Percentiles rank a stretch among this genome's conserved stretches.
Evolutionary conservation across 1,139 yeast species (phyloP).

Genomic region (Magnusiomyces tetraspermus): DNA sequence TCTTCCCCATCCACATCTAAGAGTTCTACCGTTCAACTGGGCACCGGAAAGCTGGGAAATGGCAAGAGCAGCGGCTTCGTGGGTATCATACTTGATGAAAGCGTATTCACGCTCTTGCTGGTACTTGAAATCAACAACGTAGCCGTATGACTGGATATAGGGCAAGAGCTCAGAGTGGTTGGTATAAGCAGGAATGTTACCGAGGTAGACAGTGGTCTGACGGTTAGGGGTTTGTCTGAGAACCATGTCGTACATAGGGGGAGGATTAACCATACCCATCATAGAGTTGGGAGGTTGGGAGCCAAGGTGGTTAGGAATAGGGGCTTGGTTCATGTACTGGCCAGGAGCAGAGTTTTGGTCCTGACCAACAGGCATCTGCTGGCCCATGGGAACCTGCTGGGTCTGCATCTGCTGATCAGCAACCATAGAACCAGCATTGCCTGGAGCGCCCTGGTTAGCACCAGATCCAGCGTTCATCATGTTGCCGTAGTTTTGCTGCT

Average conservation of each 20-base stretch:
- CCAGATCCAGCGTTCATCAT: not conserved
- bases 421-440: not conserved
- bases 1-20: conserved; percentile 86
- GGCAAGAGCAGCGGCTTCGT: conserved; percentile 82
- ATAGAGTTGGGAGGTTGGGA: not conserved
- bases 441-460: not conserved
- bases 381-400: not conserved
- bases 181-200: conserved; percentile 72
- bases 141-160: conserved; percentile 71
- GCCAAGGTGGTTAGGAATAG: not conserved
- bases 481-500: conserved; percentile 2
- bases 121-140: conserved; percentile 68
- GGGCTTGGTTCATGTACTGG: not conserved
- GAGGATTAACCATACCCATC: conserved; percentile 10
- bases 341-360: not conserved
- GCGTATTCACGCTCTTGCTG: conserved; percentile 79
- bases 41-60: conserved; percentile 74
- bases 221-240: conserved; percentile 42
- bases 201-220: conserved; percentile 85
- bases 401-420: conserved; percentile 15
- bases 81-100: conserved; percentile 76
- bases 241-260: conserved; percentile 19
- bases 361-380: not conserved
- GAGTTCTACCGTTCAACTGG: conserved; percentile 64
- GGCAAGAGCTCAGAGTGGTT: conserved; percentile 67